Base-by-base conservation (phyloP, 495 filamentous ascomycete genomes). In the Neurospora africana region DNA sequence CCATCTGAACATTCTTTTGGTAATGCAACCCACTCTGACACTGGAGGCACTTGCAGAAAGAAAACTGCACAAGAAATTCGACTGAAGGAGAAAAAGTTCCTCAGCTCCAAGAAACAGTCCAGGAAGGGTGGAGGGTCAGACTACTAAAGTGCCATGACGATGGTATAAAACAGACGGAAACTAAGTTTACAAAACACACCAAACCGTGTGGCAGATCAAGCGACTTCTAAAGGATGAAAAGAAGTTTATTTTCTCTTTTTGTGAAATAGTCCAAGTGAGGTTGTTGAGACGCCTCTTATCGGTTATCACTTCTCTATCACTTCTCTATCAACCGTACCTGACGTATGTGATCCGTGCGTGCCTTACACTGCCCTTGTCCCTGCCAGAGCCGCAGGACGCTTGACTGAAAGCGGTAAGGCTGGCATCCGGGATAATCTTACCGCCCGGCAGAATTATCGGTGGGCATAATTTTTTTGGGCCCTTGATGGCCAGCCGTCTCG, bases 81-180 rank as follows among this genome's bases (percentile, higher is more conserved):
- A 69, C 73, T 97, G 41, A 89, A 84, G 77, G 80, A 77, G 19
- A 98, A 98, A 82, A 97, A 96, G 82, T 75, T 84, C 36, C 91
- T 91, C 69, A 89, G 91, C 75, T 87, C 83, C 68, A 98, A 98
- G 83, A 98, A 98, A 81, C 86, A 85, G 33, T 86, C 83, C 72
- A 87, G 94, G 30, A 87, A 86, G 79, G 84, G 87, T 17, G 74
- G 74, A 30, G 61, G 38, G 7, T 61, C 6, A 1, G 70, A 76
- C 10, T 78, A 69, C 65, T 74, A 68, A 68, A 35, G 68, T 7
- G 68, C 4, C 5, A 19, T 3, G 68, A 40, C 38, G 4, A 15
- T 15, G 5, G 33, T 69, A 3, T 11, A 21, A 13, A 17, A 19
- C 0, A 6, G 11, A 30, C 47, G 5, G 4, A 15, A 27, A 27